Base-by-base conservation (phyloP, 768 basidiomycete species). In the Dentipellis fragilis region DNA sequence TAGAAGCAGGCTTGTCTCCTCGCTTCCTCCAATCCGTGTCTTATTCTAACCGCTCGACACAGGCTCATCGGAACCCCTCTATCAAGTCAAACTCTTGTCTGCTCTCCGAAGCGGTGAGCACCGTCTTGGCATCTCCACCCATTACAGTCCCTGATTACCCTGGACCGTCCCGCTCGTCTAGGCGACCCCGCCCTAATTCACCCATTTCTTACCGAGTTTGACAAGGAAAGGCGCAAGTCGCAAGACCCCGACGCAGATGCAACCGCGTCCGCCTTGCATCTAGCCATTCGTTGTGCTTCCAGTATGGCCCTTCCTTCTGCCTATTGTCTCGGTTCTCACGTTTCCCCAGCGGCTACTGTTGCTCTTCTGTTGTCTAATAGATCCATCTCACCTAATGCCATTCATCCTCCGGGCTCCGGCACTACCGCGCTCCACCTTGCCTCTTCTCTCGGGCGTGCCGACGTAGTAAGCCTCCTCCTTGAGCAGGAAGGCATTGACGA, bases 401-500 rank as follows among this genome's bases (percentile, higher is more conserved):
- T 85, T 0, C 82, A 90, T 58, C 89, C 89, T 0, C 80, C 81
- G 0, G 81, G 77, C 0, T 85, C 87, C 0, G 85, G 86, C 1
- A 76, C 74, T 4, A 89, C 87, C 0, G 83, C 91, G 0, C 75
- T 93, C 0, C 81, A 84, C 75, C 66, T 93, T 68, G 77, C 84
- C 69, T 84, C 88, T 0, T 80, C 84, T 0, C 73, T 92, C 1
- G 88, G 85, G 3, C 74, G 90, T 22, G 68, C 76, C 3, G 89
- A 91, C 55, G 75, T 89, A 35, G 84, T 95, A 10, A 75, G 76
- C 48, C 67, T 93, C 10, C 73, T 97, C 2, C 75, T 97, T 1
- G 85, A 87, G 53, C 87, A 94, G 61, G 83, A 87, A 0, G 77
- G 70, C 2, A 83, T 93, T 42, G 85, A 97, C 64, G 94, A 96